phyloP scores from a whole-genome alignment of 257 asterid genomes.

The Solanum gandarillasii region DNA sequence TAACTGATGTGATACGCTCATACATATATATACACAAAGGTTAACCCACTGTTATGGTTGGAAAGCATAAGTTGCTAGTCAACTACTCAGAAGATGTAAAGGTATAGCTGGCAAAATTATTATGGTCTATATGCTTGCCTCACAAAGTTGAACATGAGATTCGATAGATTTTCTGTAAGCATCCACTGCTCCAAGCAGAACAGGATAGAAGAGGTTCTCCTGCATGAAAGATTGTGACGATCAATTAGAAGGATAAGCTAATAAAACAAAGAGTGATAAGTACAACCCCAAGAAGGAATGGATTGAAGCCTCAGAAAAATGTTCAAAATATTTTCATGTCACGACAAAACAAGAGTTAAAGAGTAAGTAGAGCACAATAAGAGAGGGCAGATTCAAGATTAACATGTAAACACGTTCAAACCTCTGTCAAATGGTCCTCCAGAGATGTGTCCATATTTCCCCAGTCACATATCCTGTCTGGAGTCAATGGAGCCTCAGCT shows the following conservation, averaged over 20 bases:
- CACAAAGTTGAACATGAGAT: conserved; percentile 42
- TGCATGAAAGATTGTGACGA: conserved; percentile 18
- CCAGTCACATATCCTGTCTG: conserved; percentile 43
- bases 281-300: background rate
- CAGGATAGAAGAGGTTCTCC: conserved; percentile 72
- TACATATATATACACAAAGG: background rate
- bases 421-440: conserved; percentile 62
- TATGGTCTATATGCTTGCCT: conserved; percentile 37
- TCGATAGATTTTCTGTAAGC: conserved; percentile 57
- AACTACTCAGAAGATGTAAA: background rate
- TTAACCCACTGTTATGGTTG: background rate
- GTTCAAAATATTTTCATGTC: background rate
- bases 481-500: conserved; percentile 50
- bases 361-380: background rate
- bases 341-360: background rate
- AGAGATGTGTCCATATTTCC: conserved; percentile 42
- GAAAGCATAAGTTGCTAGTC: background rate
- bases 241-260: background rate
- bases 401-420: conserved; percentile 17
- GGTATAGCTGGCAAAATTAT: background rate
- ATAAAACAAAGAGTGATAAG: background rate
- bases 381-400: background rate
- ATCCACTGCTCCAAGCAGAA: conserved; percentile 57
- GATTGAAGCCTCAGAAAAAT: background rate
- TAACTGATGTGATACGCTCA: background rate